Base-by-base conservation (phyloP, 768 basidiomycete genomes). In the Lactarius vividus region DNA sequence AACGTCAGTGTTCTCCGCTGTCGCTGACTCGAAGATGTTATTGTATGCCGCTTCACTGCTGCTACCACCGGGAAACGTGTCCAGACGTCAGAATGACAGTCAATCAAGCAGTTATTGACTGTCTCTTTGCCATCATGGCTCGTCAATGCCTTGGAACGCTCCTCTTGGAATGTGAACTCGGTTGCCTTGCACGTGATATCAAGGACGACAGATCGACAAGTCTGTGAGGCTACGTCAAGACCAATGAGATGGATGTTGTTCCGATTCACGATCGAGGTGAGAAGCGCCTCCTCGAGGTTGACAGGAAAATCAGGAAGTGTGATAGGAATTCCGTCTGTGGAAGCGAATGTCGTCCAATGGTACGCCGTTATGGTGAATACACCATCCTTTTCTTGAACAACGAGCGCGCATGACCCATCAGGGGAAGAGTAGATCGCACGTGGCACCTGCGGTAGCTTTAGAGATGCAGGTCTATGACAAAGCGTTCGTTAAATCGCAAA, bases 301-400 rank as follows among this genome's bases (percentile, higher is more conserved):
- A 65, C 54, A 8, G 69, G 64, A 15, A 75, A 67, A 0, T 70
- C 67, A 0, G 73, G 76, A 16, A 83, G 62, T 15, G 75, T 67
- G 1, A 85, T 69, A 1, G 54, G n/a, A 26, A 80, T 81, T 16
- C 85, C 85, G 9, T 76, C 70, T 0, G 78, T 75, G 0, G 82
- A 81, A 1, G 85, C 86, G 65, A 88, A 85, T 0, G 84, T 83
- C 6, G 74, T 75, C 83, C 82, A 85, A 67, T 87, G 87, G 64
- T 82, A 85, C 0, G 81, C 80, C 2, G 73, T 78, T 3, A 83
- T 35, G 46, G 59, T 46, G 11, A 46, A 33, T 3, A 18, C 15
- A 0, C 49, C 55, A 10, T 67, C 35, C 7, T 46, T 33, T 28
- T 69, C 35, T 26, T 78, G 75, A 4, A 76, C 65, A 2, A 78